A percentile compares a stretch with the other conserved stretches of the same genome.
phyloP scores from a whole-genome alignment of 2,329 filamentous ascomycete genomes.

The Pseudogymnoascus sp. region DNA sequence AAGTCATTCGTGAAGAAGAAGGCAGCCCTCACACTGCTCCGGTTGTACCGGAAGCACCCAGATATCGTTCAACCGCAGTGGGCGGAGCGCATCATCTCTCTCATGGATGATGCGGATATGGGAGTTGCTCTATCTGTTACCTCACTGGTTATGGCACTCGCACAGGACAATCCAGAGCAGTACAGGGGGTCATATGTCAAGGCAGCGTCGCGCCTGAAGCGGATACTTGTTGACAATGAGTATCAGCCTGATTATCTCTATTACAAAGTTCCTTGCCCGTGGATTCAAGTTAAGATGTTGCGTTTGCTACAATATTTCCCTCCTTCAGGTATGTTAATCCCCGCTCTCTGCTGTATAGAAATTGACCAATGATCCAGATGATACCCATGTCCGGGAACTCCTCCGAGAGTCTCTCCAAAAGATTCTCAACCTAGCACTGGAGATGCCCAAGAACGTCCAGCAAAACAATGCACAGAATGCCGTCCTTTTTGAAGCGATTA shows the following conservation, averaged over 20 bases:
- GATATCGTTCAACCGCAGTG: constrained; percentile 93
- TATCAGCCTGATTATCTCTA: constrained; percentile 89
- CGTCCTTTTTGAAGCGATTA: constrained; percentile 96
- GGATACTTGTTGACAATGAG: constrained; percentile 83
- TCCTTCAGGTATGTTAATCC: constrained; percentile 61
- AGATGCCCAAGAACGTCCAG: constrained; percentile 95
- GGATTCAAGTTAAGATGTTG: constrained; percentile 93
- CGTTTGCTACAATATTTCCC: constrained; percentile 92
- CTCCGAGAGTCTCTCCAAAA: constrained; percentile 86
- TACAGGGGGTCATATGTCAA: constrained; percentile 94
- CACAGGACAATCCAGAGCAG: constrained; percentile 87
- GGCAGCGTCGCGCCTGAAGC: constrained; percentile 80
- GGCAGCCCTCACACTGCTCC: constrained; percentile 84
- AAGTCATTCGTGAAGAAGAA: constrained; percentile 99
- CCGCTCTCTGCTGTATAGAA: not conserved
- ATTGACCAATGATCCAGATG: constrained; percentile 48
- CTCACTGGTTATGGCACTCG: constrained; percentile 86
- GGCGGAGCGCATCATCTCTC: constrained; percentile 95
- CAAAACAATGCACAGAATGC: constrained; percentile 99
- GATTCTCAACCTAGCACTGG: constrained; percentile 84
- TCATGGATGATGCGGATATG: constrained; percentile 94
- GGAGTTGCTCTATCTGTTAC: constrained; percentile 93
- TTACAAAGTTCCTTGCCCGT: constrained; percentile 98
- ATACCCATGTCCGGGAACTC: constrained; percentile 83
- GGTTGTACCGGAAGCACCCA: constrained; percentile 89